Base-by-base conservation (phyloP, 768 basidiomycete genomes). In the Collybia nuda region DNA sequence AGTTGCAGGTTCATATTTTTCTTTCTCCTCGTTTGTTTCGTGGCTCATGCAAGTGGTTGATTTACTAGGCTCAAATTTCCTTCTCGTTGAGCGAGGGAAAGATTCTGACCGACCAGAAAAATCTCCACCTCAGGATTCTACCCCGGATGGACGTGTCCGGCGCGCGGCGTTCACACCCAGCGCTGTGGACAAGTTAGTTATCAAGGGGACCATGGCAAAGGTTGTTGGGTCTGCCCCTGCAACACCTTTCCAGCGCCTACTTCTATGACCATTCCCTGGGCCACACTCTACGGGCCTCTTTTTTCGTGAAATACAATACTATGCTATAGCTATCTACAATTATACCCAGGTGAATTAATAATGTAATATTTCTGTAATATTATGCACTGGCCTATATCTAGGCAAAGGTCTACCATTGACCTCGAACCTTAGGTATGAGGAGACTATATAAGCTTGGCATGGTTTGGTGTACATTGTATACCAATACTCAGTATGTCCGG, bases 121-220 rank as follows among this genome's bases (percentile, higher is more conserved):
- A 40, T 47, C 45, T 18, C 54, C 48, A n/a, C 36, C 45, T 5
- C 52, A 56, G 38, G 59, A 58, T 69, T 28, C 62, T 66, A 21
- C 68, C 32, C 62, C 69, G 29, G 65, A 79, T 17, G 58, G 64
- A 12, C 72, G 78, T 14, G 54, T 72, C 54, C 74, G 76, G 14
- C 71, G 74, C 47, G 67, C 70, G 1, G 71, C 66, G 4, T 64
- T 67, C 32, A 64, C 63, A 21, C 62, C 69, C n/a, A 66, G 43
- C 51, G 57, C 71, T 0, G 70, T 76, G 21, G 80, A 84, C 45
- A 79, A 76, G 58, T 69, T 72, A 26, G 67, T 77, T 55, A 69
- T 81, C 62, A 81, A 78, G 58, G 75, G 78, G 35, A 77, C 81
- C 17, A 78, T 82, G 75, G 71, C 73, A 15, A 80, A 81, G 58